phyloP scores from a whole-genome alignment of 106 monocot genomes.

The Dendrobium chrysotoxum region DNA sequence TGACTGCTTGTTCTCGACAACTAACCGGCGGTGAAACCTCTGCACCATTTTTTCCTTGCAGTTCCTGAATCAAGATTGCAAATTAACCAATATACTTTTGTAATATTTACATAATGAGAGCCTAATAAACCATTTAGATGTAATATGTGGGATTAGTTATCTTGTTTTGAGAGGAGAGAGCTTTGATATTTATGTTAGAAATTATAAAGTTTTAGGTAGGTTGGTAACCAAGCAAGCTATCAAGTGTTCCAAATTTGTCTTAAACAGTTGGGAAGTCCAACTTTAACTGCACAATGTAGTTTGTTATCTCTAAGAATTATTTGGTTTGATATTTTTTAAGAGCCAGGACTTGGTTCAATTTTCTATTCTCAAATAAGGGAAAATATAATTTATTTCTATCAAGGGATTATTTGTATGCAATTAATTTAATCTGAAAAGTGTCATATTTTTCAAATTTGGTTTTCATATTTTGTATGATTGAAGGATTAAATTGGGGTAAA shows the following conservation, averaged over 20 bases:
- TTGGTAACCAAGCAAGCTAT: neutral
- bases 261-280: neutral
- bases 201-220: neutral
- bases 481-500: too few species aligned
- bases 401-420: too few species aligned
- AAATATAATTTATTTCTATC: too few species aligned
- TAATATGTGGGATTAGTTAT: neutral
- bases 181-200: neutral
- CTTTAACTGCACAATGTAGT: neutral
- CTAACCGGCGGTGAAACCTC: slow-evolving; percentile 1
- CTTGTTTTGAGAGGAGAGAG: slow-evolving; percentile 1
- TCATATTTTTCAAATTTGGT: too few species aligned
- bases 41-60: neutral
- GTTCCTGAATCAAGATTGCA: neutral
- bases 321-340: neutral
- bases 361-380: neutral
- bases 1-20: neutral
- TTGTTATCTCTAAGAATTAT: neutral
- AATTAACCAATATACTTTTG: slow-evolving; percentile 3
- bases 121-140: slow-evolving; percentile 6
- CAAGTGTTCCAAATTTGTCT: neutral
- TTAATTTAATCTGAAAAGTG: too few species aligned
- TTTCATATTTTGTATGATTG: too few species aligned
- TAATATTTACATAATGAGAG: neutral
- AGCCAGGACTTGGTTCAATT: neutral